Base-by-base conservation (phyloP, 371 early-diverging fungal species). In the Mucor lusitanicus region DNA sequence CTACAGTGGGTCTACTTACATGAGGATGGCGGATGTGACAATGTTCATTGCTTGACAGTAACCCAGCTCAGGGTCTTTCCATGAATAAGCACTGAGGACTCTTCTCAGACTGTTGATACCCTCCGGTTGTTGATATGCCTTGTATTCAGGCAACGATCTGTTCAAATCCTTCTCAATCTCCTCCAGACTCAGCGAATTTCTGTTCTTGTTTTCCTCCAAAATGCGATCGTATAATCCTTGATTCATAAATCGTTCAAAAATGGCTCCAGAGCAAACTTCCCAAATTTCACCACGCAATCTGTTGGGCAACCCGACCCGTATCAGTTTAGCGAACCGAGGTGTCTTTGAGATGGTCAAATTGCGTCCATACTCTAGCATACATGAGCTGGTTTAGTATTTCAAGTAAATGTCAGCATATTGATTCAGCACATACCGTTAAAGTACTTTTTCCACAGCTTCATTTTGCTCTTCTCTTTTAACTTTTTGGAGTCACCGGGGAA, bases 11-110 rank as follows among this genome's bases (percentile, higher is more conserved):
- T 12, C 23, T 3, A 56, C 60, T 64, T 68, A 64, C 68, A 67
- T 65, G 12, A 65, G 60, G n/a, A 72, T 63, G 9, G 96, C 95
- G 35, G 94, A 94, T 15, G 95, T 95, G 3, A 98, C 93, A 74
- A 98, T 95, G 76, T 98, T 98, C 99, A 99, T 99, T 0, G 99
- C 98, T 77, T 99, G 98, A 75, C 98, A 98, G 78, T 99, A 99
- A 13, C 99, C 99, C 23, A 99, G 87, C 72, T 95, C 96, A 0
- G 94, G 91, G 63, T 95, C 88, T 68, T 87, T 87, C 90, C 91
- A 90, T 12, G 93, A 85, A 75, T 95, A 95, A 3, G 95, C 94
- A 37, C 85, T 88, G 28, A 99, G 80, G 12, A 98, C 98, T 27
- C 96, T 87, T 35, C 99, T 87, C 62, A 99, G 80, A 11, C 94